Evolutionary conservation across 2,329 filamentous ascomycete species (phyloP).

Genomic region (Tothia fuscella): DNA sequence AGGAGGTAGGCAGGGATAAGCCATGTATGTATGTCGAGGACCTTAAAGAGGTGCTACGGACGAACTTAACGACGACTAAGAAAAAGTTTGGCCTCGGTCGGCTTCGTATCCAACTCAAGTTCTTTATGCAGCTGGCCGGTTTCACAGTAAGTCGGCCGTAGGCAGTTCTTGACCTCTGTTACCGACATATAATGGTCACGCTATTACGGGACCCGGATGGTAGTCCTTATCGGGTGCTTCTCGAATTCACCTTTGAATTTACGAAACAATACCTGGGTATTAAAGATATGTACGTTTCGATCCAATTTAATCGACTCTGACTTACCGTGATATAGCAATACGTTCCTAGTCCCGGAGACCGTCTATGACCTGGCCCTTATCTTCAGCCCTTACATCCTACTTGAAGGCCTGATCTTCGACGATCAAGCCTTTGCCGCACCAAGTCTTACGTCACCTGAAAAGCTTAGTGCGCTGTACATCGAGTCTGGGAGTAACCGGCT

Average conservation of each 20-base stretch:
- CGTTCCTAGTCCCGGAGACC: conserved; percentile 21
- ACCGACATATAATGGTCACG: conserved; percentile 14
- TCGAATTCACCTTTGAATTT: conserved; percentile 16
- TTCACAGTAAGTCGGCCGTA: conserved; percentile 14
- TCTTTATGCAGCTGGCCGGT: conserved; percentile 15
- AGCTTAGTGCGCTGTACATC: conserved; percentile 25
- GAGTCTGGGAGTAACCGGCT: conserved; percentile 21
- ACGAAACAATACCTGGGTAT: conserved; percentile 14
- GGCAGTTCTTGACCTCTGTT: conserved; percentile 14
- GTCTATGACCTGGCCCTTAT: conserved; percentile 23
- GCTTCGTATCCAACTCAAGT: conserved; percentile 14
- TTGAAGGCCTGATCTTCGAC: conserved; percentile 23
- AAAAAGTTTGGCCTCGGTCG: conserved; percentile 13
- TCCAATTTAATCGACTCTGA: neutral
- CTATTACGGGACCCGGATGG: conserved; percentile 14
- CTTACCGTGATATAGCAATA: conserved; percentile 15
- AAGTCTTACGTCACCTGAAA: conserved; percentile 21
- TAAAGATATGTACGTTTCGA: conserved; percentile 14
- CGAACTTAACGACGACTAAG: conserved; percentile 14
- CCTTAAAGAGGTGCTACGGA: conserved; percentile 15
- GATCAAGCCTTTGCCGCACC: conserved; percentile 22
- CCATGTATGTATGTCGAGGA: conserved; percentile 13
- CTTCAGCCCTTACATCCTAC: conserved; percentile 21
- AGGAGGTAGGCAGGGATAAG: conserved; percentile 12
- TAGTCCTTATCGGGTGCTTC: conserved; percentile 12